These are phyloP conservation scores for Trichosporon sp. DNA, from an alignment of 1,284 basidiomycete genomes.

Conservation along the genomic window DNA sequence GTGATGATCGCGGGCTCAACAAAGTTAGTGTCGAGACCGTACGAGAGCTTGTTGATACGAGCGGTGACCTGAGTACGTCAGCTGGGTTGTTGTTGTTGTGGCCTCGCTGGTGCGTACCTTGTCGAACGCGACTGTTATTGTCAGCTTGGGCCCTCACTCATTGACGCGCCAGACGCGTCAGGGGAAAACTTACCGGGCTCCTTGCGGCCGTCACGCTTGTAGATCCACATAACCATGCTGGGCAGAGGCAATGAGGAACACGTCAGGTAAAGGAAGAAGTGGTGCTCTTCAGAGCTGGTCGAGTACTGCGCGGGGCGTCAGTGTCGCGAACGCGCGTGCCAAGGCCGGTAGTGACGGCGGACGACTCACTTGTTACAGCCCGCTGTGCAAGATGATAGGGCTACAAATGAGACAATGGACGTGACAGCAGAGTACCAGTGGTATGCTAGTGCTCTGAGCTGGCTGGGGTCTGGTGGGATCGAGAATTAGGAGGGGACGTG, in stretches of 20 bases:
- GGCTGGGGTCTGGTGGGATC: neutral
- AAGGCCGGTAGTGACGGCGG: neutral
- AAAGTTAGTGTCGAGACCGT: slow-evolving; percentile 88
- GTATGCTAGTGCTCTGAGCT: neutral
- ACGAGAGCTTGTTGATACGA: slow-evolving; percentile 85
- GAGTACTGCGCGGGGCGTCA: neutral
- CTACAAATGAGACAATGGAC: neutral
- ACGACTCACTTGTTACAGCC: neutral
- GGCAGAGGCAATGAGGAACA: neutral
- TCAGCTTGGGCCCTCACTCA: neutral
- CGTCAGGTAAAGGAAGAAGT: slow-evolving; percentile 2
- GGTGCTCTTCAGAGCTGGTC: neutral
- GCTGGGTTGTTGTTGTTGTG: neutral
- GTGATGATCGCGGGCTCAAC: slow-evolving; percentile 93
- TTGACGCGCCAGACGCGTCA: slow-evolving; percentile 2
- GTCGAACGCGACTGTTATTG: slow-evolving; percentile 37
- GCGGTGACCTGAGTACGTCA: slow-evolving; percentile 20
- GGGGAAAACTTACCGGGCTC: slow-evolving; percentile 26
- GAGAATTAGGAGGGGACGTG: neutral
- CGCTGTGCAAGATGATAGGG: neutral
- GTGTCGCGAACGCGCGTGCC: neutral
- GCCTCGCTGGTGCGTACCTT: slow-evolving; percentile 20
- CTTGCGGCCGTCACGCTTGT: slow-evolving; percentile 49
- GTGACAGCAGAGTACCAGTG: neutral
- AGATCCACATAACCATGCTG: slow-evolving; percentile 46